Base-by-base conservation (phyloP, 768 basidiomycete species). In the Boletus pseudopeckii region DNA sequence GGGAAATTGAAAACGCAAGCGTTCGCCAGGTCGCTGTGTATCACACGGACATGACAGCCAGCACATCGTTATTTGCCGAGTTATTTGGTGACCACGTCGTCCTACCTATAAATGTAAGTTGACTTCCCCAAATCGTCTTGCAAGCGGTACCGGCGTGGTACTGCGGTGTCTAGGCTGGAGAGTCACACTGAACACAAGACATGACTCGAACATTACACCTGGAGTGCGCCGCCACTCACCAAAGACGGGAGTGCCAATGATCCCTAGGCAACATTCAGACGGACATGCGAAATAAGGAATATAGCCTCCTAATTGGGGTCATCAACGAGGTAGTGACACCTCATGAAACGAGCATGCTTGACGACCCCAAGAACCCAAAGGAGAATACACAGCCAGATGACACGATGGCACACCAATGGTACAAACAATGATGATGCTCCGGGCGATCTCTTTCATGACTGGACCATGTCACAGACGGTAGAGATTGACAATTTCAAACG, bases 1-100 rank as follows among this genome's bases (percentile, higher is more conserved):
- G 46, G 28, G 20, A 40, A 46, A 55, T 54, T 46, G 40, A 49
- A 45, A 20, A 28, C 32, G 26, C 50, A 52, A 55, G 36, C 45
- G 32, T 53, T 50, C 24, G 20, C 46, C 33, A 54, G 45, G 37
- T 41, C 50, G 46, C n/a, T 39, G 51, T 55, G 46, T 38, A 56
- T 60, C 46, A 57, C 60, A 55, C 66, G 65, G 66, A 68, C 50
- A 68, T 66, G 63, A 68, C 66, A 56, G 53, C 22, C 55, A 64
- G 34, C 52, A 53, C 52, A 50, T 62, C 42, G 34, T 47, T 22
- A 24, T 43, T 26, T 38, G 5, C 38, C 40, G 37, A 38, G 48
- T 39, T 52, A 34, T 52, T 50, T 30, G 43, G 47, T 48, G 63
- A 48, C 43, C 54, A 47, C 38, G 46, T 53, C 39, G 50, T 5